phyloP scores from a whole-genome alignment of 1,284 basidiomycete species.

The Caloboletus firmus region DNA sequence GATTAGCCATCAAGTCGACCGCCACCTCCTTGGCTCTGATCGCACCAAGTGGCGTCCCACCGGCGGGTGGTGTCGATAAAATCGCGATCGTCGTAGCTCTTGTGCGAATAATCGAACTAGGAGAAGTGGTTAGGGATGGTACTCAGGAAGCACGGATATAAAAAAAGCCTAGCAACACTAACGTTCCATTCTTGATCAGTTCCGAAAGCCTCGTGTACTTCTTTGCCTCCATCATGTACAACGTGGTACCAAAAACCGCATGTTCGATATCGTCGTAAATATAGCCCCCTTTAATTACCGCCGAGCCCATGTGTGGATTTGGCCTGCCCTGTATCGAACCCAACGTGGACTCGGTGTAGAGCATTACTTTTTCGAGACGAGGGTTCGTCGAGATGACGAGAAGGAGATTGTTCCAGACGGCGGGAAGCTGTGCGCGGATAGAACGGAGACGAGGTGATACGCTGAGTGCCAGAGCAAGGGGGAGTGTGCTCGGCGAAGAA shows the following conservation, averaged over 20 bases:
- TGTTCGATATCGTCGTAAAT: conserved; percentile 23
- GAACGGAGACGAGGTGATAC: conserved; percentile 38
- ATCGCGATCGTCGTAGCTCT: conserved; percentile 32
- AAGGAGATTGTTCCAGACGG: conserved; percentile 49
- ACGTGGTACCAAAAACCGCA: conserved; percentile 39
- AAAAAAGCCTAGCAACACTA: conserved; percentile 22
- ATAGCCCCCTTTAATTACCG: conserved; percentile 20
- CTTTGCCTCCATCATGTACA: conserved; percentile 48
- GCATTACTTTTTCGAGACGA: conserved; percentile 42
- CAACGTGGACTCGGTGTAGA: conserved; percentile 32
- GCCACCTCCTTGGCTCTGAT: conserved; percentile 30
- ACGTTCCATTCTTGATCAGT: conserved; percentile 48
- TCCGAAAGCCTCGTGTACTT: conserved; percentile 44
- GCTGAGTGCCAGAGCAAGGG: conserved; percentile 37
- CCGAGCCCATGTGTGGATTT: neutral
- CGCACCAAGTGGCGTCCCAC: conserved; percentile 27
- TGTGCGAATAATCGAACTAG: conserved; percentile 31
- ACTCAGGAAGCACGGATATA: conserved; percentile 4
- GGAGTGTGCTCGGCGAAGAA: conserved; percentile 14
- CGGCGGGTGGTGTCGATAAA: conserved; percentile 12
- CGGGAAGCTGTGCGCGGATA: conserved; percentile 46
- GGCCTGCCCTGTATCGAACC: conserved; percentile 4
- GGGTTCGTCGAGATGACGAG: conserved; percentile 45
- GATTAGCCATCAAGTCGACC: conserved; percentile 15
- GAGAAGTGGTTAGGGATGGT: conserved; percentile 5